Conservation (phyloP, 2,329 filamentous ascomycete species). For the Nemania diffusa region DNA sequence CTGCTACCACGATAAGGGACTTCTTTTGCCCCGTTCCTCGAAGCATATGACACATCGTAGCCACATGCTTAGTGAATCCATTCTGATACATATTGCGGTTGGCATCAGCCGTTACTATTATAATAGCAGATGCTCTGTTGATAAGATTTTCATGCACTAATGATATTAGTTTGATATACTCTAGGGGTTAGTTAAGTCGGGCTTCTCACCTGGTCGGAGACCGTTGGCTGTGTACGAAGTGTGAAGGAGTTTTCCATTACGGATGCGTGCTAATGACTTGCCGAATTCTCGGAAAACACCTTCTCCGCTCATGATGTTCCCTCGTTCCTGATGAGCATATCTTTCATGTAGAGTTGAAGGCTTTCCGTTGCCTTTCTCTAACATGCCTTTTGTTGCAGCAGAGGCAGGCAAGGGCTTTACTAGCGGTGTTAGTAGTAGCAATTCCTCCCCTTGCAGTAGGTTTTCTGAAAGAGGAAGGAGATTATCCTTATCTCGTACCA, state of each 20-base stretch:
- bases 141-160: conserved; percentile 90
- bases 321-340: conserved; percentile 67
- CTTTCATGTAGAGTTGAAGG: conserved; percentile 61
- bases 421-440: conserved; percentile 87
- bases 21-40: conserved; percentile 83
- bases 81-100: conserved; percentile 94
- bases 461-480: conserved; percentile 84
- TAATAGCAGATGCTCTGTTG: conserved; percentile 85
- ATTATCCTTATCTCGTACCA: conserved; percentile 89
- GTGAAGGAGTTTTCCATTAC: conserved; percentile 87
- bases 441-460: conserved; percentile 84
- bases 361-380: conserved; percentile 62
- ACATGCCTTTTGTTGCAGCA: conserved; percentile 77
- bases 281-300: conserved; percentile 92
- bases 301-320: conserved; percentile 87
- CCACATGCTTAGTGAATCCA: conserved; percentile 94
- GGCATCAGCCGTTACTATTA: conserved; percentile 92
- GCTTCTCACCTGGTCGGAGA: conserved; percentile 72
- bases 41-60: conserved; percentile 92
- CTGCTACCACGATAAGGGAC: conserved; percentile 88
- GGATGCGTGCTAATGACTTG: conserved; percentile 83
- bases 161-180: conserved; percentile 33
- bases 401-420: conserved; percentile 94
- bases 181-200: conserved; percentile 2
- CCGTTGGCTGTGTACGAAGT: conserved; percentile 96